Conservation (phyloP, 2,329 filamentous ascomycete genomes). For the Neocucurbitaria cava region DNA sequence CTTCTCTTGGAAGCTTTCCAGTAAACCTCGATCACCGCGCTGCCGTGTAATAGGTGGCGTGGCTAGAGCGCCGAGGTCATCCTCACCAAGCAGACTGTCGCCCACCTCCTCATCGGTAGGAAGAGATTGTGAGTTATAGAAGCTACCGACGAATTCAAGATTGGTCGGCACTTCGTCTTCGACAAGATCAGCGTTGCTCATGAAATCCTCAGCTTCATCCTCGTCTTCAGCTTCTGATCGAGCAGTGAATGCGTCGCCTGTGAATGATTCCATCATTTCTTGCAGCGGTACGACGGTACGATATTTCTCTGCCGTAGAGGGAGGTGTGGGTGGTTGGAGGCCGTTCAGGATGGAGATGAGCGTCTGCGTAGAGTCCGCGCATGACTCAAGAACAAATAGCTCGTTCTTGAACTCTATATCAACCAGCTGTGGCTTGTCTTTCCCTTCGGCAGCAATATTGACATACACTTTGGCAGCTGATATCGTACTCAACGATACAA, state of each 20-base stretch:
- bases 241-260: constrained; percentile 79
- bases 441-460: constrained; percentile 63
- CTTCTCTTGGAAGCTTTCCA: constrained; percentile 62
- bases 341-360: constrained; percentile 80
- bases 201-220: constrained; percentile 57
- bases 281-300: constrained; percentile 85
- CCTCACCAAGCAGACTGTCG: constrained; percentile 51
- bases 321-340: constrained; percentile 81
- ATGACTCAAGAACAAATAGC: constrained; percentile 89
- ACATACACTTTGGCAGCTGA: constrained; percentile 78
- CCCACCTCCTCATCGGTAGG: constrained; percentile 52
- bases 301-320: constrained; percentile 84
- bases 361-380: constrained; percentile 95
- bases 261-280: constrained; percentile 89
- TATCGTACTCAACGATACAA: constrained; percentile 84
- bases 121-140: constrained; percentile 56
- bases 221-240: constrained; percentile 43
- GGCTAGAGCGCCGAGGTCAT: constrained; percentile 46
- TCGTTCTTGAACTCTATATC: constrained; percentile 86
- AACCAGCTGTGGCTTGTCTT: constrained; percentile 69
- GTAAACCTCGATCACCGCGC: constrained; percentile 47
- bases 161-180: constrained; percentile 51
- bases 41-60: constrained; percentile 39
- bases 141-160: constrained; percentile 61
- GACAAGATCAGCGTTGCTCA: constrained; percentile 48